Conservation (phyloP, 108 stramenopile genomes). For the Skeletonema grethae region DNA sequence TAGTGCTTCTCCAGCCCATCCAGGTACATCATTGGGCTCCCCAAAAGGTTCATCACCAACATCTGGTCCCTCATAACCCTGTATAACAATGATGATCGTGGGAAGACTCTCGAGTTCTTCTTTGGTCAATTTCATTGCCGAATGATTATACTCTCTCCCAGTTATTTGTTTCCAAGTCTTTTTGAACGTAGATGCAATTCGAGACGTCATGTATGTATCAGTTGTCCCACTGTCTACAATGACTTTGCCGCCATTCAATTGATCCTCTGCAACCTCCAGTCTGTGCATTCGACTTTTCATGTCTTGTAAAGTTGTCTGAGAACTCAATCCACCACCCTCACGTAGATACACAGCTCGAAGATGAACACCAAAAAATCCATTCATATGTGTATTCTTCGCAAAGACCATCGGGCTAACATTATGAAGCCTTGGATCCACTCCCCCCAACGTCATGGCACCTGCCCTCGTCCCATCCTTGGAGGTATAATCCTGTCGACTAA, state of each 20-base stretch:
- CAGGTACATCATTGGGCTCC: constrained; percentile 37
- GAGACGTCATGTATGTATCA: constrained; percentile 88
- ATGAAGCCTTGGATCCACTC: constrained; percentile 78
- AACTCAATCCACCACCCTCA: constrained; percentile 48
- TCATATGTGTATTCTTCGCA: constrained; percentile 43
- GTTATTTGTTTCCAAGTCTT: constrained; percentile 62
- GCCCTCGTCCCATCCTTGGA: constrained; percentile 64
- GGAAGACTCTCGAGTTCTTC: constrained; percentile 75
- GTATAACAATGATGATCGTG: constrained; percentile 81
- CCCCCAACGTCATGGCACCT: constrained; percentile 90
- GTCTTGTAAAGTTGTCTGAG: constrained; percentile 32
- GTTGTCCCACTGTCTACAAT: constrained; percentile 98
- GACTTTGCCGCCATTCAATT: constrained; percentile 75
- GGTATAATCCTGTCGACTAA: constrained; percentile 51
- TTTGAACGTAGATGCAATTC: constrained; percentile 59
- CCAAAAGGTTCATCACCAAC: constrained; percentile 41
- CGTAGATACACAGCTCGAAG: constrained; percentile 69
- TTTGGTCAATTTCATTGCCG: constrained; percentile 38
- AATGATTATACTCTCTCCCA: constrained; percentile 55
- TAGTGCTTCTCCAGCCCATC: constrained; percentile 50
- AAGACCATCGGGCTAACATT: constrained; percentile 75
- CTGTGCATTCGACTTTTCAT: constrained; percentile 11
- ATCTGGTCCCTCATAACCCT: constrained; percentile 34
- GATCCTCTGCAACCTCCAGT: constrained; percentile 23
- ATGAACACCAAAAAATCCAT: constrained; percentile 80